phyloP scores from a whole-genome alignment of 2,329 filamentous ascomycete genomes.

The Sporothrix humicola region DNA sequence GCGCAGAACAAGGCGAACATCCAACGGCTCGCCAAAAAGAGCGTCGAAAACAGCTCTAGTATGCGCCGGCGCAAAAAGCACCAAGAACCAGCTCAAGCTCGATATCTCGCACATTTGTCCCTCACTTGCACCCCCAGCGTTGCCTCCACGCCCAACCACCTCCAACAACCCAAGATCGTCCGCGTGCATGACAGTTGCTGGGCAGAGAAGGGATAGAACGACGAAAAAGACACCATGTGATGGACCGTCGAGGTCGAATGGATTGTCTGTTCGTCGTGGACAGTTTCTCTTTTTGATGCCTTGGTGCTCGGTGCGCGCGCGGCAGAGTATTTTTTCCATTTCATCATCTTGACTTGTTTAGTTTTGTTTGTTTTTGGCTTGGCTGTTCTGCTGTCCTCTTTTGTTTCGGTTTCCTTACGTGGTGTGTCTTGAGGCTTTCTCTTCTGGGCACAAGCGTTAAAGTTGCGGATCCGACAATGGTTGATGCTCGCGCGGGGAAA shows the following conservation, averaged over 20 bases:
- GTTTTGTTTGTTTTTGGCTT: not conserved
- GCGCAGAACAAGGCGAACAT: too few species aligned
- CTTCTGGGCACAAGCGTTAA: conserved; percentile 8
- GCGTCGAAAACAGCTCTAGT: not conserved
- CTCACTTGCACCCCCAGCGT: not conserved
- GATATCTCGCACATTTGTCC: not conserved
- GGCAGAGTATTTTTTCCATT: not conserved
- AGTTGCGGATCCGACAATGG: conserved; percentile 17
- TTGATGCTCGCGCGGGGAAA: conserved; percentile 8
- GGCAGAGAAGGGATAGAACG: not conserved
- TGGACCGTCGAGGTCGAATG: not conserved
- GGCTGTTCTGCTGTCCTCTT: not conserved
- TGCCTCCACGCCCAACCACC: not conserved
- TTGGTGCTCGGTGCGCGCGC: not conserved
- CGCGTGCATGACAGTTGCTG: not conserved
- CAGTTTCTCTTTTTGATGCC: not conserved
- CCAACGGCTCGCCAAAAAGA: not conserved
- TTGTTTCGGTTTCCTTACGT: not conserved
- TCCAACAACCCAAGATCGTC: not conserved
- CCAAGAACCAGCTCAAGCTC: not conserved
- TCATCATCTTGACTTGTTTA: not conserved
- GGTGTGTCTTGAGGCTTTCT: not conserved
- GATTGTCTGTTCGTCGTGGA: not conserved
- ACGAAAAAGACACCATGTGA: not conserved
- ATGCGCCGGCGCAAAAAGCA: not conserved